Conservation (phyloP, 2,329 filamentous ascomycete species). For the Triangularia verruculosa region DNA sequence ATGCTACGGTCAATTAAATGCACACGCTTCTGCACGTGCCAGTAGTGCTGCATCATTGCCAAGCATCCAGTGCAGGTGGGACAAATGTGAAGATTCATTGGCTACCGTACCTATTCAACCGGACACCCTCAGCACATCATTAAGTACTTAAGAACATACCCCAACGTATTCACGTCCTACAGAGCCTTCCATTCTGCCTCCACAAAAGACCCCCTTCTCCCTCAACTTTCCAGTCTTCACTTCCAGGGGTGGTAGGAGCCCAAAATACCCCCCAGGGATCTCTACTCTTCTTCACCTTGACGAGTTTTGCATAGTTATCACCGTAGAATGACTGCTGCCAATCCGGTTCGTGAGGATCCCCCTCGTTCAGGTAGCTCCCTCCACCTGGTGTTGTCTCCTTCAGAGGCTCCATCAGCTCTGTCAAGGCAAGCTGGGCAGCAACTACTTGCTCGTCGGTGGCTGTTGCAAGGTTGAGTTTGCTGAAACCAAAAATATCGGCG, state of each 20-base stretch:
- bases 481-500: conserved; percentile 24
- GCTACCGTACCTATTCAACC: too few species aligned
- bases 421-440: not conserved
- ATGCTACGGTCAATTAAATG: not conserved
- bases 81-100: not conserved
- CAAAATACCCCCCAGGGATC: conserved; percentile 22
- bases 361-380: conserved; percentile 3
- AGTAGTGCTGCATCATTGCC: not conserved
- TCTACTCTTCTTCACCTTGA: conserved; percentile 21
- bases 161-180: not conserved
- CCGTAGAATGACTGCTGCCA: conserved; percentile 20
- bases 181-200: conserved; percentile 3
- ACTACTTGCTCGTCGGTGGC: not conserved
- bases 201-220: conserved; percentile 39
- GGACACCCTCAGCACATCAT: too few species aligned
- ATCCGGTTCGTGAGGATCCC: conserved; percentile 11
- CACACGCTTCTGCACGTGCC: not conserved
- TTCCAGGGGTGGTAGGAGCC: conserved; percentile 33
- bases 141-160: too few species aligned
- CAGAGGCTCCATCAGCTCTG: not conserved
- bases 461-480: conserved; percentile 5
- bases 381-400: conserved; percentile 2
- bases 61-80: not conserved
- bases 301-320: conserved; percentile 15
- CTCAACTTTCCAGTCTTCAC: conserved; percentile 40